Percentiles rank a stretch among this genome's conserved stretches.
Evolutionary conservation across 345 rosid genomes (phyloP).

Genomic region (Moricandia arvensis): DNA sequence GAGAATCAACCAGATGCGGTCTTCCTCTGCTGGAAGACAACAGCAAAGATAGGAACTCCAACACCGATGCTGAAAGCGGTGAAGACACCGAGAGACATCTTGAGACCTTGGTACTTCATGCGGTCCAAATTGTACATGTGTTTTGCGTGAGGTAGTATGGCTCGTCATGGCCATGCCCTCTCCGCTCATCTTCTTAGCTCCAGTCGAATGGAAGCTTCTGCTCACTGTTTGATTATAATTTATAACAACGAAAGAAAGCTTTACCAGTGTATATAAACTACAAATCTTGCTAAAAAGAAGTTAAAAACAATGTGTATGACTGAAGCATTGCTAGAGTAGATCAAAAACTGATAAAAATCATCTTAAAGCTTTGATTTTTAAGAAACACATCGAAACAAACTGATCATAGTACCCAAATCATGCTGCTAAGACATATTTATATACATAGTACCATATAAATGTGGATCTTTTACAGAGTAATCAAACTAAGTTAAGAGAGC

Average conservation of each 20-base stretch:
- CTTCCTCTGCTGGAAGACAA: conserved; percentile 93
- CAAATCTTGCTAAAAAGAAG: neutral
- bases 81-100: conserved; percentile 81
- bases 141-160: conserved; percentile 85
- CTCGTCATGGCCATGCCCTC: conserved; percentile 61
- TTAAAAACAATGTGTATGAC: neutral
- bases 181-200: conserved; percentile 50
- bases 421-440: too few relatives aligned
- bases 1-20: conserved; percentile 59
- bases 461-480: too few relatives aligned
- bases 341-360: neutral
- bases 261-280: neutral
- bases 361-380: neutral
- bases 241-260: neutral
- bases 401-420: too few relatives aligned
- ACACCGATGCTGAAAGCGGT: conserved; percentile 90
- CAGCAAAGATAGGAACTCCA: conserved; percentile 76
- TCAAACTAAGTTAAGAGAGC: too few relatives aligned
- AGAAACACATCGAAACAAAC: neutral
- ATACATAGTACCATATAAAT: too few relatives aligned
- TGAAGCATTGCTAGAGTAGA: neutral
- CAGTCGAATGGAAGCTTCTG: conserved; percentile 38
- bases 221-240: conserved; percentile 11
- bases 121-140: conserved; percentile 98
- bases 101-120: conserved; percentile 76